phyloP scores from a whole-genome alignment of 2,329 filamentous ascomycete species.

The Scytalidium sp. region DNA sequence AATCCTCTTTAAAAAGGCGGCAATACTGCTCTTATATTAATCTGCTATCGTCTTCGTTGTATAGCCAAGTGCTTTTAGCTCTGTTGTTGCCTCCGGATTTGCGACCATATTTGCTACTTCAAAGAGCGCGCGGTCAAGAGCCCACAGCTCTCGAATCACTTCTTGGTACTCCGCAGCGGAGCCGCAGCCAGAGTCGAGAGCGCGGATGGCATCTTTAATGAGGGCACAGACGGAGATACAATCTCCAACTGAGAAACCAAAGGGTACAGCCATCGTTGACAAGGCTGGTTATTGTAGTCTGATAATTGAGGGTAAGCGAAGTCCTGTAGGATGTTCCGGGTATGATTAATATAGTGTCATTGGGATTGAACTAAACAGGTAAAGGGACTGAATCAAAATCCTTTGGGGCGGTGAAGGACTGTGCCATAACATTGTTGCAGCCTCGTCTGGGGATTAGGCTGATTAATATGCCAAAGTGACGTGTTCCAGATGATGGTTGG shows the following conservation, averaged over 20 bases:
- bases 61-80: slow-evolving; percentile 10
- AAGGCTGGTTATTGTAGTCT: too few species aligned
- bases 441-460: too few species aligned
- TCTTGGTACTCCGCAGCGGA: slow-evolving; percentile 27
- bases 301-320: too few species aligned
- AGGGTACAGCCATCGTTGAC: slow-evolving; percentile 22
- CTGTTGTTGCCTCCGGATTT: not conserved
- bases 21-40: slow-evolving; percentile 6
- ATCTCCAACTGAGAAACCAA: slow-evolving; percentile 29
- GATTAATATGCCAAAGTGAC: too few species aligned
- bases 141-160: slow-evolving; percentile 22
- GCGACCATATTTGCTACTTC: slow-evolving; percentile 9
- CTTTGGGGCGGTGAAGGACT: too few species aligned
- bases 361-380: too few species aligned
- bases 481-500: too few species aligned
- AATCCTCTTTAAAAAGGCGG: slow-evolving; percentile 8
- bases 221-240: slow-evolving; percentile 25
- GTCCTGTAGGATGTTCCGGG: too few species aligned
- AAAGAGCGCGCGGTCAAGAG: slow-evolving; percentile 14
- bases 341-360: too few species aligned
- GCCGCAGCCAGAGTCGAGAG: slow-evolving; percentile 26
- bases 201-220: slow-evolving; percentile 25
- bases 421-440: too few species aligned
- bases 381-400: too few species aligned
- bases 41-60: slow-evolving; percentile 8